Evolutionary conservation across 768 basidiomycete species (phyloP).

Genomic region (Cystobasidiopsis lactophilus): DNA sequence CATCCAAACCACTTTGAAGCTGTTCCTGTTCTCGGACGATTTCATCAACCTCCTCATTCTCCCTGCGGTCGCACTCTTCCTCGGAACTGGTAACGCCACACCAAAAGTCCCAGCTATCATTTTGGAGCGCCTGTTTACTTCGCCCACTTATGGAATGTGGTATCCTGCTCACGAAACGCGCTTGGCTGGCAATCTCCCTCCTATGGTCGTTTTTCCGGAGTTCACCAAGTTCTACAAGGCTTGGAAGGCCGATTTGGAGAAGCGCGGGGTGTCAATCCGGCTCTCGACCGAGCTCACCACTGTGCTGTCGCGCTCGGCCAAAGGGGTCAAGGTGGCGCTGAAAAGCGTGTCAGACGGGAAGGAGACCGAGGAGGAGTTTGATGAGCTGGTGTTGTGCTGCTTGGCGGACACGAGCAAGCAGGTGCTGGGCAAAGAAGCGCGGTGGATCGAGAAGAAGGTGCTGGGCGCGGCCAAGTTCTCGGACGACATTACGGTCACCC

Average conservation of each 20-base stretch:
- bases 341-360: slow-evolving; percentile 21
- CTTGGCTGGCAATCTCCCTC: slow-evolving; percentile 26
- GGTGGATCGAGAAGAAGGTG: slow-evolving; percentile 24
- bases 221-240: slow-evolving; percentile 25
- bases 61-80: slow-evolving; percentile 23
- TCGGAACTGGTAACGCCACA: slow-evolving; percentile 28
- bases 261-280: slow-evolving; percentile 25
- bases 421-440: slow-evolving; percentile 24
- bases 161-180: slow-evolving; percentile 25
- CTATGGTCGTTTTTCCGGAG: slow-evolving; percentile 30
- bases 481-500: slow-evolving; percentile 28
- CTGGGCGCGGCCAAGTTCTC: slow-evolving; percentile 27
- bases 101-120: slow-evolving; percentile 27
- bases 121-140: slow-evolving; percentile 30
- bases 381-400: slow-evolving; percentile 27
- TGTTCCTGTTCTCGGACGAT: slow-evolving; percentile 16
- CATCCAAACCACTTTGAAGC: slow-evolving; percentile 26
- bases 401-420: slow-evolving; percentile 27
- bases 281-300: slow-evolving; percentile 25
- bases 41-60: slow-evolving; percentile 27
- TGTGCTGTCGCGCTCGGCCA: slow-evolving; percentile 20
- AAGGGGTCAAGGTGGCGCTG: slow-evolving; percentile 22
- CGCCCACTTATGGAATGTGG: slow-evolving; percentile 30
- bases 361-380: slow-evolving; percentile 23
- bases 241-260: slow-evolving; percentile 24